Conservation (phyloP, 1,139 yeast genomes). For the Sugiyamaella japonica region DNA sequence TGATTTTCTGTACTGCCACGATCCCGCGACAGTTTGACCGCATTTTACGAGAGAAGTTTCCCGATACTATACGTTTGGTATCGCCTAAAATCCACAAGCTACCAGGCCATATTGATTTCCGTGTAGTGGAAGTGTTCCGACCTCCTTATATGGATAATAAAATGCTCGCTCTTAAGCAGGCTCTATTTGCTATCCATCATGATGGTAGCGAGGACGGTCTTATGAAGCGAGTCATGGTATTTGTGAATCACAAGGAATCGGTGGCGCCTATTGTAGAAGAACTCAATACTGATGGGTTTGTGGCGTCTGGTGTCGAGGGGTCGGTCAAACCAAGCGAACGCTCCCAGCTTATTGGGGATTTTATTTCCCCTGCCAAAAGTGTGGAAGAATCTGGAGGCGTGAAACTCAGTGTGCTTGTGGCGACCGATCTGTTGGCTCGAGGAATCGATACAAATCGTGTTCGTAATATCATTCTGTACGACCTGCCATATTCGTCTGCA, state of each 20-base stretch:
- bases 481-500: conserved; percentile 78
- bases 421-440: conserved; percentile 89
- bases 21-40: conserved; percentile 76
- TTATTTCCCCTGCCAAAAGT: conserved; percentile 57
- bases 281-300: conserved; percentile 59
- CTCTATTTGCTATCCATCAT: conserved; percentile 76
- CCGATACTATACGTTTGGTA: conserved; percentile 64
- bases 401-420: conserved; percentile 61
- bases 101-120: conserved; percentile 70
- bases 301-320: conserved; percentile 66
- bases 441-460: conserved; percentile 86
- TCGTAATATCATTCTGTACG: conserved; percentile 79
- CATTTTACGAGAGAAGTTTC: conserved; percentile 61
- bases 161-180: conserved; percentile 81
- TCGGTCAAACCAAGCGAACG: conserved; percentile 61
- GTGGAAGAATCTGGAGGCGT: conserved; percentile 34
- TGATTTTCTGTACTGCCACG: conserved; percentile 86
- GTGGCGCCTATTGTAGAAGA: conserved; percentile 59
- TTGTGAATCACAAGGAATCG: conserved; percentile 73
- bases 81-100: conserved; percentile 83
- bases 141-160: conserved; percentile 83
- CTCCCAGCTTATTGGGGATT: conserved; percentile 54
- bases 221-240: conserved; percentile 80
- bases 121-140: conserved; percentile 70
- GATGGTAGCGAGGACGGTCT: conserved; percentile 79